Evolutionary conservation across 2,329 filamentous ascomycete genomes (phyloP).

Genomic region (Talaromyces sp.): DNA sequence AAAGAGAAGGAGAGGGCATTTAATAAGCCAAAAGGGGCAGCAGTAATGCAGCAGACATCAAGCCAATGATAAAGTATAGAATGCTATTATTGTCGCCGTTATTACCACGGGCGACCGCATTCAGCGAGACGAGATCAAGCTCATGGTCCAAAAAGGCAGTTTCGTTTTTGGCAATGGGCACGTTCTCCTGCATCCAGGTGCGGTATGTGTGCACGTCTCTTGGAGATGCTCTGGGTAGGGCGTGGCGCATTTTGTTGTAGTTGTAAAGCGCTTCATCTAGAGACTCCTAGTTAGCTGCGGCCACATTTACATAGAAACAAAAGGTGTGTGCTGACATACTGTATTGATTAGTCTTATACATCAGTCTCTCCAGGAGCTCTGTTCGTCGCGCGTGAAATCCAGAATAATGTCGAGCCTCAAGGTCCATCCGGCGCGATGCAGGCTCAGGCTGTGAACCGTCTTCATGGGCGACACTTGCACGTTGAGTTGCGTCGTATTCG

Average conservation of each 20-base stretch:
- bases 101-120: slow-evolving; percentile 12
- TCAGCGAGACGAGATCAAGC: slow-evolving; percentile 39
- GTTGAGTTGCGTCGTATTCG: slow-evolving; percentile 43
- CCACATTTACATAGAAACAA: not conserved
- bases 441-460: slow-evolving; percentile 26
- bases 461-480: slow-evolving; percentile 24
- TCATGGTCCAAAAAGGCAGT: slow-evolving; percentile 47
- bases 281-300: not conserved
- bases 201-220: slow-evolving; percentile 49
- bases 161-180: slow-evolving; percentile 46
- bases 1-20: not conserved
- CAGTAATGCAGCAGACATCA: slow-evolving; percentile 48
- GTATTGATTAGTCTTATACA: slow-evolving; percentile 56
- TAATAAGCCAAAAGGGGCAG: slow-evolving; percentile 51
- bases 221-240: slow-evolving; percentile 39
- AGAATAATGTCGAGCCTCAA: slow-evolving; percentile 44
- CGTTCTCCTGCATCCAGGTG: slow-evolving; percentile 47
- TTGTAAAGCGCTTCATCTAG: slow-evolving; percentile 37
- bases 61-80: slow-evolving; percentile 36
- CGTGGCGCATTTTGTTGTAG: slow-evolving; percentile 44
- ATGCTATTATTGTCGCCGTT: slow-evolving; percentile 15
- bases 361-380: slow-evolving; percentile 49
- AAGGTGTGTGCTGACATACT: slow-evolving; percentile 38
- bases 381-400: slow-evolving; percentile 50
- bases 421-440: slow-evolving; percentile 36